Evolutionary conservation across 2,329 filamentous ascomycete species (phyloP).

Genomic region (Didymella pinodella): DNA sequence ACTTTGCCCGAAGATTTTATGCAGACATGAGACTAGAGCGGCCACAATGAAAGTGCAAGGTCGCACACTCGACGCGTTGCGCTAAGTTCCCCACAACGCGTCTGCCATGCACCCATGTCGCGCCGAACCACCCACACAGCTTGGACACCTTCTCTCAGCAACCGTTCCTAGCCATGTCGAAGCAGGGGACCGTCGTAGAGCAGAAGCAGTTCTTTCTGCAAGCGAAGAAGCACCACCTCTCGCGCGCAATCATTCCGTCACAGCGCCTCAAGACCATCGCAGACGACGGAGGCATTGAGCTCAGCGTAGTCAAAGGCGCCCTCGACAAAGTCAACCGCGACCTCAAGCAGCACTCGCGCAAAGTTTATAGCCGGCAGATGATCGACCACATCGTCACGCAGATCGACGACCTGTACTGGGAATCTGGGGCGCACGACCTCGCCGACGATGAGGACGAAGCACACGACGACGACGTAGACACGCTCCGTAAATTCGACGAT

Average conservation of each 20-base stretch:
- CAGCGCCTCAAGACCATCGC: slow-evolving; percentile 62
- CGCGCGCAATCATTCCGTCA: slow-evolving; percentile 65
- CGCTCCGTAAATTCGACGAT: slow-evolving; percentile 41
- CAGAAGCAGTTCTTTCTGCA: slow-evolving; percentile 72
- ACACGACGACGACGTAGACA: slow-evolving; percentile 50
- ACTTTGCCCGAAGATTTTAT: background rate
- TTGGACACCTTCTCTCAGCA: background rate
- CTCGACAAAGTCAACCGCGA: slow-evolving; percentile 68
- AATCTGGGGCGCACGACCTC: slow-evolving; percentile 52
- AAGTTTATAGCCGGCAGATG: slow-evolving; percentile 73
- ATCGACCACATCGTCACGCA: slow-evolving; percentile 76
- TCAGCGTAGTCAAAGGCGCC: slow-evolving; percentile 60
- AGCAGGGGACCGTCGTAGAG: slow-evolving; percentile 58
- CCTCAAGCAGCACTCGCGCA: slow-evolving; percentile 69
- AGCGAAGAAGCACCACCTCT: slow-evolving; percentile 68
- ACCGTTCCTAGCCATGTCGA: slow-evolving; percentile 25
- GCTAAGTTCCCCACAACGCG: slow-evolving; percentile 20
- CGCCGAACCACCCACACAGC: background rate
- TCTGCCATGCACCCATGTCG: background rate
- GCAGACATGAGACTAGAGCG: slow-evolving; percentile 4
- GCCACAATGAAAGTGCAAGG: background rate
- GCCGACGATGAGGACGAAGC: slow-evolving; percentile 26
- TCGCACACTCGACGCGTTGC: slow-evolving; percentile 16
- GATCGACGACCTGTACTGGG: slow-evolving; percentile 71
- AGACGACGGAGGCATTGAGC: slow-evolving; percentile 55